These are phyloP conservation scores for Geosiphon pyriformis DNA, from an alignment of 192 early-diverging fungal species.

Conservation along the genomic window DNA sequence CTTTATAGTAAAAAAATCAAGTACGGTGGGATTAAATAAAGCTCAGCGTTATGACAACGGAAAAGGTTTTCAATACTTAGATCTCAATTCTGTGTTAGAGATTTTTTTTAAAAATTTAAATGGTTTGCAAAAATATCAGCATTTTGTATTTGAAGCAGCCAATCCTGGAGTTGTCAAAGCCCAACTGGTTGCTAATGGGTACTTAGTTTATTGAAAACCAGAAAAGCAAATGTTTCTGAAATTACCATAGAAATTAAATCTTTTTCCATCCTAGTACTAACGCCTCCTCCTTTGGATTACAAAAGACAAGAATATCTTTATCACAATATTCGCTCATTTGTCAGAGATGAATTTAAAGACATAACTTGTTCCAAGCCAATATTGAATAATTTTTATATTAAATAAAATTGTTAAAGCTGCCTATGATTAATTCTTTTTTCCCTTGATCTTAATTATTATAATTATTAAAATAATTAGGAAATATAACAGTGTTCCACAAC, in stretches of 20 bases:
- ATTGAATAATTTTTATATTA: constrained; percentile 14
- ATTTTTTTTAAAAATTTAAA: not conserved
- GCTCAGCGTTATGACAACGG: constrained; percentile 1
- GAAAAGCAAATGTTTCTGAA: no score
- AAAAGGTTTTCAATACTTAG: constrained; percentile 7
- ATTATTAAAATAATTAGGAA: constrained; percentile 1
- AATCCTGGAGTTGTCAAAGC: constrained; percentile 16
- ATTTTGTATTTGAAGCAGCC: not conserved
- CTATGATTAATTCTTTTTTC: constrained; percentile 12
- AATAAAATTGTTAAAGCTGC: constrained; percentile 7
- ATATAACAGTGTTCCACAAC: constrained; percentile 7
- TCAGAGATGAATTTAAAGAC: no score
- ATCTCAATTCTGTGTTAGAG: not conserved
- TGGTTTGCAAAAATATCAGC: constrained; percentile 5
- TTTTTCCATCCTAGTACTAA: no score
- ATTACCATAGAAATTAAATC: no score
- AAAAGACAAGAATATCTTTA: no score
- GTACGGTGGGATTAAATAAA: constrained; percentile 15
- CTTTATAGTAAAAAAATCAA: constrained; percentile 20
- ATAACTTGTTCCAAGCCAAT: no score
- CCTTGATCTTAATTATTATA: constrained; percentile 4
- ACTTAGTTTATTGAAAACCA: no score
- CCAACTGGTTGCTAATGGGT: constrained; percentile 1
- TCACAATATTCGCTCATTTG: no score
- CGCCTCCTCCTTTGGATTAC: no score